Conservation (phyloP, 148 eudicot genomes). For the Rhododendron vialii region DNA sequence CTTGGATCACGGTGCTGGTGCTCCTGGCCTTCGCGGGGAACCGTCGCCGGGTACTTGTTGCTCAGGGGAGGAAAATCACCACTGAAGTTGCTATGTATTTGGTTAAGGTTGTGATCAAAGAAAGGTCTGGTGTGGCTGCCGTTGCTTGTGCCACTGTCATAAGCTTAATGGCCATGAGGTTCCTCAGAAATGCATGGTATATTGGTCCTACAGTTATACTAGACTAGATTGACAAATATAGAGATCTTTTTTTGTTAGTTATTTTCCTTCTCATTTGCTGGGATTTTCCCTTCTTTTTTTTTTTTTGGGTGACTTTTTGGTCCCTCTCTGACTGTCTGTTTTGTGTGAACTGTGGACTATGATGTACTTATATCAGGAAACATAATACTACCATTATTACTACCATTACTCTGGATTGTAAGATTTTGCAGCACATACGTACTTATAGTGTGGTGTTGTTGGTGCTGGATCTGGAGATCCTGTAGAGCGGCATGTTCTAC, state of each 20-base stretch:
- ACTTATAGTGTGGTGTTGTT: background rate
- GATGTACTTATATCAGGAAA: background rate
- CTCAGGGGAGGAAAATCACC: conserved; percentile 60
- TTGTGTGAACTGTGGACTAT: background rate
- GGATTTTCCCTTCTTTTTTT: background rate
- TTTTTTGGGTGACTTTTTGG: background rate
- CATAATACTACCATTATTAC: background rate
- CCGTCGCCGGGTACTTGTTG: conserved; percentile 52
- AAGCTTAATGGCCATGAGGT: conserved; percentile 45
- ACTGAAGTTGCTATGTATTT: conserved; percentile 43
- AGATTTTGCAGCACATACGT: background rate
- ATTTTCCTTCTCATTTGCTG: background rate
- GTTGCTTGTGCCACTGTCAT: conserved; percentile 40
- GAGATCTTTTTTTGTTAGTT: background rate
- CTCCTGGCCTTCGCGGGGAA: conserved; percentile 67
- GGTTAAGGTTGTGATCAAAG: conserved; percentile 42
- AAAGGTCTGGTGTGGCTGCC: conserved; percentile 27
- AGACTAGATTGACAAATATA: background rate
- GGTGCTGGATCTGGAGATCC: background rate
- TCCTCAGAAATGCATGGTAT: background rate
- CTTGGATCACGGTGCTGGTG: conserved; percentile 73
- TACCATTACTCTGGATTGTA: background rate
- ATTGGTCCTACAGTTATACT: background rate
- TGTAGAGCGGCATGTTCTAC: too few relatives aligned
- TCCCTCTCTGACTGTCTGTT: background rate